Evolutionary conservation across 2,329 filamentous ascomycete genomes (phyloP).

Genomic region (Monilinia laxa): DNA sequence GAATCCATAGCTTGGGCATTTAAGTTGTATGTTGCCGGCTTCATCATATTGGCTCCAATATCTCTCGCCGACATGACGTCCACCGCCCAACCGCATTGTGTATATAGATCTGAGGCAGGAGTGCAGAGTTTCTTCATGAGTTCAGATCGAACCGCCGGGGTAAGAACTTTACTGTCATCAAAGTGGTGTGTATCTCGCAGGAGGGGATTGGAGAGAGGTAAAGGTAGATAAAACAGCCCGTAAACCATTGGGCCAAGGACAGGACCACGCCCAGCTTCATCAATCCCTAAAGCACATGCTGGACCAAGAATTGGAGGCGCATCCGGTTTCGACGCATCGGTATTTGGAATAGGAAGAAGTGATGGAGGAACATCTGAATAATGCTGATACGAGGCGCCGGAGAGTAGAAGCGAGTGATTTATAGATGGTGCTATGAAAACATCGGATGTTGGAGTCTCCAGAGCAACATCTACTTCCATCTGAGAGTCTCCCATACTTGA

Average conservation of each 20-base stretch:
- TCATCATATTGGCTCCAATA: constrained; percentile 42
- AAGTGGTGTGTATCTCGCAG: constrained; percentile 80
- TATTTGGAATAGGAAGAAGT: constrained; percentile 48
- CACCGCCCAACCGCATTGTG: constrained; percentile 79
- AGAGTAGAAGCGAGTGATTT: constrained; percentile 54
- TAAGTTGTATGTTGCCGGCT: constrained; percentile 70
- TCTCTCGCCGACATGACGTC: constrained; percentile 70
- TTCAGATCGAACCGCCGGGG: constrained; percentile 70
- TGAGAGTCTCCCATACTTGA: constrained; percentile 42
- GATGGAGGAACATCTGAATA: constrained; percentile 66
- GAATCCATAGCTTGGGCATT: constrained; percentile 96
- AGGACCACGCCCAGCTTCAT: constrained; percentile 90
- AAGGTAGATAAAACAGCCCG: constrained; percentile 71
- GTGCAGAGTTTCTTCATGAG: constrained; percentile 73
- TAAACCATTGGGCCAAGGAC: constrained; percentile 84
- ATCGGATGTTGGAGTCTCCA: constrained; percentile 41
- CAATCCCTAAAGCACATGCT: constrained; percentile 80
- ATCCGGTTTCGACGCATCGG: constrained; percentile 24
- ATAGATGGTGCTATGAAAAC: constrained; percentile 70
- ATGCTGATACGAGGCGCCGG: constrained; percentile 68
- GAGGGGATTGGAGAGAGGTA: constrained; percentile 67
- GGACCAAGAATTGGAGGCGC: constrained; percentile 43
- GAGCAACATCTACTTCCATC: constrained; percentile 37
- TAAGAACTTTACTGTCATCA: constrained; percentile 93
- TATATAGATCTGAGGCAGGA: constrained; percentile 55